Percentiles rank a stretch among this genome's conserved stretches.
These are phyloP conservation scores for Gyromitra esculenta DNA, from an alignment of 2,329 filamentous ascomycete genomes.

Conservation along the genomic window DNA sequence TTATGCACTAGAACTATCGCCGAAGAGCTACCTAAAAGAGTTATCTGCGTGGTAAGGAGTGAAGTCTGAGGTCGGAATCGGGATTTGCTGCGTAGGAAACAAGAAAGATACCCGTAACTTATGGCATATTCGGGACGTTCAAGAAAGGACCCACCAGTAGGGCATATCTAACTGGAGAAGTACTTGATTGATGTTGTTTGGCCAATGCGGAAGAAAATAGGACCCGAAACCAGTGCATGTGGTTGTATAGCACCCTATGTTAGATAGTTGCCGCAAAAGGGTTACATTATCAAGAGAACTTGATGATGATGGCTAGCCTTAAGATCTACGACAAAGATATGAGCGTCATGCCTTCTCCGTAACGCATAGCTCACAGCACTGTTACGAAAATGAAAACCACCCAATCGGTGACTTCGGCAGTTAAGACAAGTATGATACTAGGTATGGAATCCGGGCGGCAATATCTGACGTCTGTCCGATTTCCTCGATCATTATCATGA, in stretches of 20 bases:
- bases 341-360: constrained; percentile 22
- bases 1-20: background rate
- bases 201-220: constrained; percentile 6
- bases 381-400: background rate
- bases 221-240: constrained; percentile 28
- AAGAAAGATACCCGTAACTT: background rate
- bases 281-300: constrained; percentile 12
- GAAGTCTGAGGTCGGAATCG: constrained; percentile 5
- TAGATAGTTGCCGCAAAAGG: constrained; percentile 30
- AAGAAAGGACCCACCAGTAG: constrained; percentile 9
- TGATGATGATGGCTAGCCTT: constrained; percentile 26
- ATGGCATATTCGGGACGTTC: constrained; percentile 13
- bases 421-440: constrained; percentile 8
- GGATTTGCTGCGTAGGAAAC: constrained; percentile 1
- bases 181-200: constrained; percentile 10
- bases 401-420: constrained; percentile 28
- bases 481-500: constrained; percentile 39
- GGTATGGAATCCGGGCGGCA: constrained; percentile 23
- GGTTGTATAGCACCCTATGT: constrained; percentile 26
- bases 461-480: constrained; percentile 35
- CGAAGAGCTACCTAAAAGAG: background rate
- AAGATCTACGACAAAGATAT: constrained; percentile 38
- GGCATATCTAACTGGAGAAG: constrained; percentile 18
- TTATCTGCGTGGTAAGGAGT: background rate
- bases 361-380: constrained; percentile 7